A percentile compares a stretch with the other conserved stretches of the same genome.
phyloP scores from a whole-genome alignment of 768 basidiomycete species.

The Agrocybe chaxingu region DNA sequence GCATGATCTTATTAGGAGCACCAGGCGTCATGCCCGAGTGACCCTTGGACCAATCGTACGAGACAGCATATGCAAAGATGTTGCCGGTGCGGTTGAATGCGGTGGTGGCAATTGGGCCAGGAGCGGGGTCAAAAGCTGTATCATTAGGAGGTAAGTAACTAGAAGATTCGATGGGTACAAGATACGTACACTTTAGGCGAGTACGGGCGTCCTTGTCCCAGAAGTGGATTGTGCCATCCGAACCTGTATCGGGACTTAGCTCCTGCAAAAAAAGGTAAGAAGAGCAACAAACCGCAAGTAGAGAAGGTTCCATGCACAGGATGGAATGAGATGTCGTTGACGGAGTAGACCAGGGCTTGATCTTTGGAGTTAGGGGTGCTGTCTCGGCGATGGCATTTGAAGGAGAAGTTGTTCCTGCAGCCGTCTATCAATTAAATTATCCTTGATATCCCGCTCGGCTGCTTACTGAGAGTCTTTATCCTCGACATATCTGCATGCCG shows the following conservation, averaged over 20 bases:
- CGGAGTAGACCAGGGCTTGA: constrained; percentile 71
- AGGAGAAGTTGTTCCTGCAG: constrained; percentile 76
- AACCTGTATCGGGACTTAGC: constrained; percentile 38
- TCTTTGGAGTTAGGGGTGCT: constrained; percentile 53
- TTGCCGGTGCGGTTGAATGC: constrained; percentile 85
- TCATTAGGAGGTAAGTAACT: not conserved
- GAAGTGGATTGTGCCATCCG: constrained; percentile 86
- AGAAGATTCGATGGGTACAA: not conserved
- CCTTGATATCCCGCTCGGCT: not conserved
- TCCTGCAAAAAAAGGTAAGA: not conserved
- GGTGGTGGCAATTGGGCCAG: constrained; percentile 76
- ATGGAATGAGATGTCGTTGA: constrained; percentile 87
- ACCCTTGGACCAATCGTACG: constrained; percentile 94
- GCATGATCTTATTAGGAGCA: constrained; percentile 75
- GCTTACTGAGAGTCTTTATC: constrained; percentile 73
- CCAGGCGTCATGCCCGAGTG: constrained; percentile 77
- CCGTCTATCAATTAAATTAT: not conserved
- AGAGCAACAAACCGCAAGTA: constrained; percentile 56
- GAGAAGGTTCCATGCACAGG: constrained; percentile 83
- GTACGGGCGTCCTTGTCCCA: constrained; percentile 95
- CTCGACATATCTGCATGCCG: constrained; percentile 66
- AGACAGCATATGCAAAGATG: constrained; percentile 89
- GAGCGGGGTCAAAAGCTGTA: constrained; percentile 67
- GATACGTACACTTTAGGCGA: constrained; percentile 76
- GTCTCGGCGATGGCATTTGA: constrained; percentile 78